These are phyloP conservation scores for Cyclotella baltica DNA, from an alignment of 108 stramenopile species.

Conservation along the genomic window DNA sequence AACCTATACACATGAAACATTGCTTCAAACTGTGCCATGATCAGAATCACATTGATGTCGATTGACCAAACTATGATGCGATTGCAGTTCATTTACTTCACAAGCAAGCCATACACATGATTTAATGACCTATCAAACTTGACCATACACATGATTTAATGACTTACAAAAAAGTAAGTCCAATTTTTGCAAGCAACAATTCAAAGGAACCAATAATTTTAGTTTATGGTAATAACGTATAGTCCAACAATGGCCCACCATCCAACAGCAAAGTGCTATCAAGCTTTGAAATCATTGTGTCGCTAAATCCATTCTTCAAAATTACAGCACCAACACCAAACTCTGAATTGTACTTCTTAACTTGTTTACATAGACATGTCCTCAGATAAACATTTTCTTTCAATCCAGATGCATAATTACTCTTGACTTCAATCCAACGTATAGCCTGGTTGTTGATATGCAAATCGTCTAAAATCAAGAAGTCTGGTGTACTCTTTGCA, in stretches of 20 bases:
- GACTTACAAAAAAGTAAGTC: neutral
- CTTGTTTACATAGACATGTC: constrained; percentile 23
- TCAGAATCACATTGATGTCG: neutral
- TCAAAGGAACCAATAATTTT: neutral
- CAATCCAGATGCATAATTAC: constrained; percentile 36
- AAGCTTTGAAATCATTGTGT: neutral
- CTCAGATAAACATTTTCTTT: constrained; percentile 25
- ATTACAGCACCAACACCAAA: constrained; percentile 44
- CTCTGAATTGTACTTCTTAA: constrained; percentile 22
- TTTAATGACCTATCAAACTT: neutral
- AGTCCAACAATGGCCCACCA: constrained; percentile 31
- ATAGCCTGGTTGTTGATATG: constrained; percentile 27
- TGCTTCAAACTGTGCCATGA: no score
- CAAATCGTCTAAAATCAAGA: constrained; percentile 36
- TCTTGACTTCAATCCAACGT: constrained; percentile 45
- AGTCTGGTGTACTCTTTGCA: constrained; percentile 35
- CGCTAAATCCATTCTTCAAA: constrained; percentile 41
- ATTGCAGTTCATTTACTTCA: no score
- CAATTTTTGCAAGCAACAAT: neutral
- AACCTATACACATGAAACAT: neutral
- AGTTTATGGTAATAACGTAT: neutral
- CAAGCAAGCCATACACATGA: neutral
- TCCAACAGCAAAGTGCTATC: constrained; percentile 39
- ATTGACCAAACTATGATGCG: neutral
- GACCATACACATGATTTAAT: neutral